A percentile compares a stretch with the other conserved stretches of the same genome.
phyloP scores from a whole-genome alignment of 169 alveolate species.

The Plasmodium falciparum region DNA sequence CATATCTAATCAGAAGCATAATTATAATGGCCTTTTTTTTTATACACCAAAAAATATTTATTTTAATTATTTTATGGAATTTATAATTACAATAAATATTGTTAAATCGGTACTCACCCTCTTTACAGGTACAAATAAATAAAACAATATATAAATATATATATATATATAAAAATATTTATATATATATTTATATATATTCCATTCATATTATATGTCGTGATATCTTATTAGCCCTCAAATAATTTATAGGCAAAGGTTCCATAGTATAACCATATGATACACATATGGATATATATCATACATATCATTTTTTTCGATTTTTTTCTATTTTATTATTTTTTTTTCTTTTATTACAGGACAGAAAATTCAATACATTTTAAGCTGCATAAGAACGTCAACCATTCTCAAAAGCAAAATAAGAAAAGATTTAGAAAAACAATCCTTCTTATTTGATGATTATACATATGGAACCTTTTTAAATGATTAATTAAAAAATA shows the following conservation, averaged over 20 bases:
- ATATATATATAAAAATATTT: background rate
- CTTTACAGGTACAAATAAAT: constrained; percentile 47
- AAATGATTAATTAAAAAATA: constrained; percentile 13
- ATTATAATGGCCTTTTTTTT: constrained; percentile 3
- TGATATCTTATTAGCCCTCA: too few relatives aligned
- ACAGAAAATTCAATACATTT: constrained; percentile 59
- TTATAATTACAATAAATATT: constrained; percentile 37
- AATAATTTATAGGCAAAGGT: too few relatives aligned
- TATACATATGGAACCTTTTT: constrained; percentile 68
- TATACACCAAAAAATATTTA: constrained; percentile 14
- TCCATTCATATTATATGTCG: too few relatives aligned
- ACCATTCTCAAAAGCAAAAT: constrained; percentile 70
- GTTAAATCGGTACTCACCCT: constrained; percentile 53
- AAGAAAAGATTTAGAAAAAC: constrained; percentile 62
- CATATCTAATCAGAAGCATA: constrained; percentile 9
- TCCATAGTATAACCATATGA: too few relatives aligned
- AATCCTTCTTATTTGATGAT: constrained; percentile 73
- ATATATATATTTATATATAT: constrained; percentile 1
- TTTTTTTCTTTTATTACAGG: constrained; percentile 11
- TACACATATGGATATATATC: too few relatives aligned
- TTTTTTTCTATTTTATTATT: background rate
- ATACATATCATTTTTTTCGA: background rate
- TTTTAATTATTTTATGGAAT: constrained; percentile 51
- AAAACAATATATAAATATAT: background rate
- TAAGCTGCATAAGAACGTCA: constrained; percentile 60